These are phyloP conservation scores for Cymbidium sinense DNA, from an alignment of 106 monocot genomes.

Conservation along the genomic window DNA sequence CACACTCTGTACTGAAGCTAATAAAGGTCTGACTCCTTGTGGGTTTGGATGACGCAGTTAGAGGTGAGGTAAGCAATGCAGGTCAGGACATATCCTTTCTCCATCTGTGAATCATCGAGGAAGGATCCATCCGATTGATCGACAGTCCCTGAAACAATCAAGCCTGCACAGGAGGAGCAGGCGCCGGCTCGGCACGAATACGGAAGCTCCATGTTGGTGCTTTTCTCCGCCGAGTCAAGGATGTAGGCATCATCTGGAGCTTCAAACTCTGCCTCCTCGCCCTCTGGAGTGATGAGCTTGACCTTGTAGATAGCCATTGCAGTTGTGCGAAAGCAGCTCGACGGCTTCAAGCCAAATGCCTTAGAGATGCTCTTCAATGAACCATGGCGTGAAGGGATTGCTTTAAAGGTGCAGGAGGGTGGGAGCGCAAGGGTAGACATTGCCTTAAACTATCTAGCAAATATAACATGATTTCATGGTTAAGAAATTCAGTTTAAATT, in stretches of 20 bases:
- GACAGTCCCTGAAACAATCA: conserved; percentile 10
- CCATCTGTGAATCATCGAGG: conserved; percentile 26
- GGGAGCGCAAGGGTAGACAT: conserved; percentile 29
- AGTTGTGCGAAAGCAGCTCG: conserved; percentile 27
- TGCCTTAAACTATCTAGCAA: not conserved
- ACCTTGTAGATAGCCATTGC: conserved; percentile 37
- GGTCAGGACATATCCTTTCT: conserved; percentile 21
- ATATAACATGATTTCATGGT: not conserved
- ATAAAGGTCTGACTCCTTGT: conserved; percentile 33
- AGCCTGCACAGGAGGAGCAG: conserved; percentile 22
- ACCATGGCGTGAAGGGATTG: conserved; percentile 16
- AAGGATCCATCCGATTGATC: conserved; percentile 39
- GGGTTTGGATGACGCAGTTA: conserved; percentile 31
- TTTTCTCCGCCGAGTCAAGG: conserved; percentile 22
- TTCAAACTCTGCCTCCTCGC: conserved; percentile 22
- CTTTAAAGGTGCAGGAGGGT: conserved; percentile 12
- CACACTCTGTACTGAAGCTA: not conserved
- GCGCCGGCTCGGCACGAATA: conserved; percentile 35
- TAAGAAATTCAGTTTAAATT: too few relatives aligned
- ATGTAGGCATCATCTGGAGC: conserved; percentile 32
- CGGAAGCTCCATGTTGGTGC: conserved; percentile 21
- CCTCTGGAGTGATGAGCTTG: conserved; percentile 18
- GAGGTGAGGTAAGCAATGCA: conserved; percentile 23
- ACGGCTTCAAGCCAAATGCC: conserved; percentile 24
- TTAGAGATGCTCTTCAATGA: conserved; percentile 20